Evolutionary conservation across 352 stramenopile species (phyloP), one percentile per base, ranked within the genome.

Genomic region (Bremia lactucae): DNA sequence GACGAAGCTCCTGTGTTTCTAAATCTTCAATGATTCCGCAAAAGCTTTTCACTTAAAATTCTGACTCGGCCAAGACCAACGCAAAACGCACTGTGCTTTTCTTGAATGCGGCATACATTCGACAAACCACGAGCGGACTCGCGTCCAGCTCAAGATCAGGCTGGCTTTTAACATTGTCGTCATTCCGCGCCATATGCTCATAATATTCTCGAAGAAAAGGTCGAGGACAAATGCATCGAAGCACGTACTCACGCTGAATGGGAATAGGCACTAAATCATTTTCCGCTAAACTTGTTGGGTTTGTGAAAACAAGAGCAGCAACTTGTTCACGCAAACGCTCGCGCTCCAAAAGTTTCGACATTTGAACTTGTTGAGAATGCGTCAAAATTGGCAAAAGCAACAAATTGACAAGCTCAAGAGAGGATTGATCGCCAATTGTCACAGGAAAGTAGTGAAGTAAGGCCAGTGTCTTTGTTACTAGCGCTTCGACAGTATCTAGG

Each of bases 51-150:
- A 10, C 25, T 44, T 58, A 89, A 28, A 90, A 91, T 40, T 91
- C 79, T 3, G 79, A 83, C 39, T 88, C 75, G 4, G 62, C 70
- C 29, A 91, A 36, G 14, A 70, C 65, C 19, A 86, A 42, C 8
- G 79, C 75, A 36, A 88, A 91, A 3, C 79, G 69, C 18, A 91
- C 75, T 13, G 72, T 88, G 26, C 79, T 68, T 45, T 76, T 82
- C 40, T 71, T 68, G 43, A 88, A 91, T 18, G 59, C 60, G 8
- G 75, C 79, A 48, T 87, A 91, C 68, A 91, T 84, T 26, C 79
- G 75, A 47, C 72, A 85, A 13, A 88, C 69, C 11, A 85, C 72
- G 21, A 86, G 48, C 0, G 72, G 79, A 25, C 66, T 86, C 21
- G 77, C 65, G 11, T 84, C 72, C 16, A 64, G 35, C 36, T 49